A percentile compares a stretch with the other conserved stretches of the same genome.
Evolutionary conservation across 768 basidiomycete genomes (phyloP).

Genomic region (Multifurca ochricompacta): DNA sequence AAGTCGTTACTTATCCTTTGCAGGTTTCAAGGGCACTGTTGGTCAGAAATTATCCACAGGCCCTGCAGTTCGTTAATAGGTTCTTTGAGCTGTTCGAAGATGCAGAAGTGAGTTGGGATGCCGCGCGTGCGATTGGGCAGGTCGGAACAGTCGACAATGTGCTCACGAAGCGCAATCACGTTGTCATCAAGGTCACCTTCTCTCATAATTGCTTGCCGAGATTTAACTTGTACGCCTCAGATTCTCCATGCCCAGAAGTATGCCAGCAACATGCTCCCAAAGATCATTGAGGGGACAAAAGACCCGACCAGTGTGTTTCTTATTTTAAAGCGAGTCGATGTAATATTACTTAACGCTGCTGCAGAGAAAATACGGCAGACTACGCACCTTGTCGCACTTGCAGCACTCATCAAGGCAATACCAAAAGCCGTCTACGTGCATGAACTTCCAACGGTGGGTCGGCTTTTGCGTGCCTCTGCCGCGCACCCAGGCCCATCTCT

Average conservation of each 20-base stretch:
- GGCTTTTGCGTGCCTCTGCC: not conserved
- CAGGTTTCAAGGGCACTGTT: constrained; percentile 78
- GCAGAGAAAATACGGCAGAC: constrained; percentile 48
- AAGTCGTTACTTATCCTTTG: not conserved
- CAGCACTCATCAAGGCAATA: constrained; percentile 69
- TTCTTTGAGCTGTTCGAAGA: constrained; percentile 71
- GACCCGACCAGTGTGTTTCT: constrained; percentile 40
- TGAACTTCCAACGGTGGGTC: constrained; percentile 53
- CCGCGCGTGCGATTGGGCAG: constrained; percentile 67
- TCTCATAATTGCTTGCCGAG: not conserved
- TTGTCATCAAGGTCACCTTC: constrained; percentile 58
- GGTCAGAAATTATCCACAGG: constrained; percentile 58
- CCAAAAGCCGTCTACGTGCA: constrained; percentile 68
- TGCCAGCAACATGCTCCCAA: constrained; percentile 63
- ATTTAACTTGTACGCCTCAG: constrained; percentile 31
- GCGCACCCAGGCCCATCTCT: not conserved
- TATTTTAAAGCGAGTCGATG: not conserved
- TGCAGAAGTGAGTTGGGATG: constrained; percentile 53
- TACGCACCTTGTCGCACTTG: constrained; percentile 76
- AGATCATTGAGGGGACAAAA: constrained; percentile 61
- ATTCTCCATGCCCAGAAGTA: constrained; percentile 71
- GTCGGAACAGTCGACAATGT: constrained; percentile 53
- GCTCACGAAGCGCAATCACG: constrained; percentile 70
- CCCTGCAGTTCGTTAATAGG: constrained; percentile 47
- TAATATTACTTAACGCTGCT: not conserved